phyloP scores from a whole-genome alignment of 345 rosid species.

The Populus nigra region DNA sequence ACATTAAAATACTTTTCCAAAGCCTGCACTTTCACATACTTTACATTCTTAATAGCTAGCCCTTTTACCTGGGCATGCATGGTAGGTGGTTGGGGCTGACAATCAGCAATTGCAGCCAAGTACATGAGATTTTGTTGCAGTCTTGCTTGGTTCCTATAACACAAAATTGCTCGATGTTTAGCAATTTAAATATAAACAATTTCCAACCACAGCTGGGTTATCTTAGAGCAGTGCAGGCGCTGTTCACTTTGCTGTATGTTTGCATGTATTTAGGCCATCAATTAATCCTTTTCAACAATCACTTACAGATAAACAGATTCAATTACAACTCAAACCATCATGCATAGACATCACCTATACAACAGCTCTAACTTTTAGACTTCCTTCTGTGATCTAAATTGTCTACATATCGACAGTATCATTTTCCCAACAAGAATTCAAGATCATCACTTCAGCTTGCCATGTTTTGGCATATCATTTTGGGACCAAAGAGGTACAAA shows the following conservation, averaged over 20 bases:
- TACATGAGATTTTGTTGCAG: constrained; percentile 97
- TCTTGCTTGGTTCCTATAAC: constrained; percentile 87
- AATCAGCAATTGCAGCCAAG: constrained; percentile 97
- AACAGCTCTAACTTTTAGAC: not conserved
- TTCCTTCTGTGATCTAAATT: not conserved
- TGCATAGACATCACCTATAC: not conserved
- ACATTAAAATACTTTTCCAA: not conserved
- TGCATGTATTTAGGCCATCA: not conserved
- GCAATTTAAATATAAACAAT: not conserved
- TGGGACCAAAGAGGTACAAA: not conserved
- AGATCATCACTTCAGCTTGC: not conserved
- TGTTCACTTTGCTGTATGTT: not conserved
- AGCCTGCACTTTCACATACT: not conserved
- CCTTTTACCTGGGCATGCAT: constrained; percentile 78
- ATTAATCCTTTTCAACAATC: not conserved
- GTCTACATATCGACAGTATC: not conserved
- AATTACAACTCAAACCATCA: not conserved
- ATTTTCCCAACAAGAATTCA: not conserved
- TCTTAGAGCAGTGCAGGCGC: not conserved
- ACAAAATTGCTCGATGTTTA: constrained; percentile 10
- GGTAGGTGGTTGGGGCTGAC: constrained; percentile 88
- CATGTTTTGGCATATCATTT: not conserved
- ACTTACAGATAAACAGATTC: not conserved
- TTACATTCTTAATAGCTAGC: not conserved
- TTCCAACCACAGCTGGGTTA: not conserved